phyloP scores from a whole-genome alignment of 768 basidiomycete species.

The Trametes cingulata region DNA sequence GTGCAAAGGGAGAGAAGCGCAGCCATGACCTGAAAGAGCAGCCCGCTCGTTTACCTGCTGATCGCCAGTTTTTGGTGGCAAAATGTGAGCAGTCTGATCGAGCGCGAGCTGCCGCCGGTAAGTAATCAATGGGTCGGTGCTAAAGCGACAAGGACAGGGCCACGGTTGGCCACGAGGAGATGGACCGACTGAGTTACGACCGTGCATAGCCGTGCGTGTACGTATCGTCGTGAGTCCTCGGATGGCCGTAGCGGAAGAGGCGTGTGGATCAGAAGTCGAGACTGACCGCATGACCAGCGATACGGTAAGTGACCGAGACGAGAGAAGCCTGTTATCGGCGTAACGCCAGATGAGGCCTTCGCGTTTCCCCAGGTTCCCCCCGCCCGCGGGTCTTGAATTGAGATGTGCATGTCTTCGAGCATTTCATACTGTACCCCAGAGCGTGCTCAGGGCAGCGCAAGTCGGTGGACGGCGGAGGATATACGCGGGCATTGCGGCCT shows the following conservation, averaged over 20 bases:
- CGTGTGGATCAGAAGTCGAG: constrained; percentile 3
- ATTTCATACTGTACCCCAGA: not conserved
- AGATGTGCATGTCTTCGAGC: not conserved
- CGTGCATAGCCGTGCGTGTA: constrained; percentile 3
- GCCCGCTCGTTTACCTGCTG: not conserved
- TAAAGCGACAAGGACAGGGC: not conserved
- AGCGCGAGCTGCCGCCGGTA: not conserved
- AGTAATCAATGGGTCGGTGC: not conserved
- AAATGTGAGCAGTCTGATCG: not conserved
- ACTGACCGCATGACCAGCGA: constrained; percentile 11
- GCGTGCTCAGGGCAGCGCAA: not conserved
- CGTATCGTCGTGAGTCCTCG: constrained; percentile 10
- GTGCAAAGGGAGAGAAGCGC: not conserved
- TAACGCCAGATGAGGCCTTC: not conserved
- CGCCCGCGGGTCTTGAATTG: not conserved
- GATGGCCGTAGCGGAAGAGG: constrained; percentile 14
- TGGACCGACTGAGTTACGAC: not conserved
- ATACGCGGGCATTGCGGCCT: too few relatives aligned
- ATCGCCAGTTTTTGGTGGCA: constrained; percentile 3
- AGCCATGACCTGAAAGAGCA: not conserved
- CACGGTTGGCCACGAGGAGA: constrained; percentile 6
- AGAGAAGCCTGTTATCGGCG: constrained; percentile 4
- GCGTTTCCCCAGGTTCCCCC: not conserved
- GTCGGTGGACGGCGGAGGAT: not conserved
- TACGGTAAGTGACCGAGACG: constrained; percentile 5